Conservation (phyloP, 225 moss, liverwort and hornwort species). For the Ulota crispa region DNA sequence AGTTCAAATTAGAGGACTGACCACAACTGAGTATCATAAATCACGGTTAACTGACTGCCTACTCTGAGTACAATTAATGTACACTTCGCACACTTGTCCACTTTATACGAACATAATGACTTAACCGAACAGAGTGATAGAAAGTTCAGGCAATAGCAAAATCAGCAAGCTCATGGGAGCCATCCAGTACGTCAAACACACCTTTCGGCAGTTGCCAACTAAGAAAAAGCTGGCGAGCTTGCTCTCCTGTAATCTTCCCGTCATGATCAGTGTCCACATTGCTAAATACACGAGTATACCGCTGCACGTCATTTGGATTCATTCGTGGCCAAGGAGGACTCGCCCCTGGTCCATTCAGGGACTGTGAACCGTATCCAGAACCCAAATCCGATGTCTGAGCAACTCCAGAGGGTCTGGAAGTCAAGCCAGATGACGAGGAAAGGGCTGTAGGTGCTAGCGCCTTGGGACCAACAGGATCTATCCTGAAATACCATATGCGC, state of each 20-base stretch:
- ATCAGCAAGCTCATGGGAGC: constrained; percentile 1
- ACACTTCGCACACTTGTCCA: constrained; percentile 8
- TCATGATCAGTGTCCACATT: constrained; percentile 96
- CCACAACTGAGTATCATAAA: constrained; percentile 10
- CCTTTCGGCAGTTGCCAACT: constrained; percentile 97
- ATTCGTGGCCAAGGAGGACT: constrained; percentile 87
- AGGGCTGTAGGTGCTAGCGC: constrained; percentile 57
- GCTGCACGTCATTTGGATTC: constrained; percentile 78
- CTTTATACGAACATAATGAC: constrained; percentile 9
- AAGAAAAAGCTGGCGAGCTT: constrained; percentile 94
- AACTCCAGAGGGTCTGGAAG: constrained; percentile 38
- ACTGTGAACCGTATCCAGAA: constrained; percentile 53
- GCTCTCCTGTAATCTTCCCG: constrained; percentile 92
- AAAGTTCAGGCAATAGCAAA: constrained; percentile 15
- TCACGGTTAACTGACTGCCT: constrained; percentile 9
- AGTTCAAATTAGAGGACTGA: background rate
- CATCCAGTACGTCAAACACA: constrained; percentile 29
- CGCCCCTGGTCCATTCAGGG: constrained; percentile 39
- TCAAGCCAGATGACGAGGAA: constrained; percentile 39
- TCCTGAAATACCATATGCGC: constrained; percentile 37
- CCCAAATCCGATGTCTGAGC: constrained; percentile 44
- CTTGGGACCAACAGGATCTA: constrained; percentile 49
- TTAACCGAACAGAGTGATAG: constrained; percentile 4
- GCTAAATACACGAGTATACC: constrained; percentile 78
- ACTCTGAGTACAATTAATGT: background rate